Evolutionary conservation across 2,329 filamentous ascomycete species (phyloP).

Genomic region (Penicillium polonicum): DNA sequence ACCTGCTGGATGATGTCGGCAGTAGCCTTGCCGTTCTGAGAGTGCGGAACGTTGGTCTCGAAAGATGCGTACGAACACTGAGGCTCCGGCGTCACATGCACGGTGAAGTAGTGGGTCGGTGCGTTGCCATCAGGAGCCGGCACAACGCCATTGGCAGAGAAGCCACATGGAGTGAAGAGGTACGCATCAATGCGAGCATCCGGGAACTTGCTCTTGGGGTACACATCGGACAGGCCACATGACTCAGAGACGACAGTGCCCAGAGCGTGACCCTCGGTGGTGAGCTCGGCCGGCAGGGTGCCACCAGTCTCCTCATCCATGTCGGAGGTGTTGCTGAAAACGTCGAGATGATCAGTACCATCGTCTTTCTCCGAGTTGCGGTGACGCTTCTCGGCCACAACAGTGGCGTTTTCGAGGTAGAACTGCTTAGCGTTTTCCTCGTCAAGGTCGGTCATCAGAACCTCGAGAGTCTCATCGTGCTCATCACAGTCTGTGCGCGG

Average conservation of each 20-base stretch:
- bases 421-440: slow-evolving; percentile 66
- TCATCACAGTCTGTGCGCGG: slow-evolving; percentile 34
- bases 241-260: slow-evolving; percentile 88
- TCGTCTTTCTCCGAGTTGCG: slow-evolving; percentile 66
- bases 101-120: slow-evolving; percentile 89
- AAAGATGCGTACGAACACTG: slow-evolving; percentile 98
- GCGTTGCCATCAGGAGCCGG: slow-evolving; percentile 65
- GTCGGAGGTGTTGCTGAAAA: slow-evolving; percentile 74
- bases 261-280: slow-evolving; percentile 89
- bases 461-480: slow-evolving; percentile 56
- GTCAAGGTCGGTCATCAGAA: slow-evolving; percentile 68
- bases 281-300: slow-evolving; percentile 68
- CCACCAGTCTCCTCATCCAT: slow-evolving; percentile 53
- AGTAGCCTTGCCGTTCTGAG: slow-evolving; percentile 82
- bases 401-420: slow-evolving; percentile 78
- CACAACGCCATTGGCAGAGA: slow-evolving; percentile 94
- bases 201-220: slow-evolving; percentile 81
- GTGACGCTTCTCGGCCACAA: slow-evolving; percentile 79
- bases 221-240: slow-evolving; percentile 86
- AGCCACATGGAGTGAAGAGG: slow-evolving; percentile 93
- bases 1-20: slow-evolving; percentile 91
- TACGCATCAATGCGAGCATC: slow-evolving; percentile 94
- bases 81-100: slow-evolving; percentile 95
- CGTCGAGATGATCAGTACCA: slow-evolving; percentile 59
- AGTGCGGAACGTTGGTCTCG: slow-evolving; percentile 93